Percentiles rank a stretch among this genome's conserved stretches.
phyloP scores from a whole-genome alignment of 257 asterid genomes.

The Solanum raphanifolium region DNA sequence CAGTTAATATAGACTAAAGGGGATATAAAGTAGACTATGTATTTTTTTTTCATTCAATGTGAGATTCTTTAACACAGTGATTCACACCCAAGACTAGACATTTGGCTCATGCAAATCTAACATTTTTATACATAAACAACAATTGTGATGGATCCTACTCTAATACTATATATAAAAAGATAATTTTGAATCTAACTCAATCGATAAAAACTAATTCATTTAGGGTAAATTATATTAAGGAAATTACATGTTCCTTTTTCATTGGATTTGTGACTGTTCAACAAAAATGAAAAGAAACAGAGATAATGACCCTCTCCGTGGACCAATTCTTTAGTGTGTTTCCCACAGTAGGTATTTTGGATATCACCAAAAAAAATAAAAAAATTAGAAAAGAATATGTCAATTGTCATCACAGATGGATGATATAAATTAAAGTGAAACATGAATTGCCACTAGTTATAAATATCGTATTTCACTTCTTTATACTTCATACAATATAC shows the following conservation, averaged over 20 bases:
- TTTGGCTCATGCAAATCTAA: no score
- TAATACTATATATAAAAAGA: not conserved
- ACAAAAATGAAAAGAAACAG: not conserved
- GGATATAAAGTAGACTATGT: no score
- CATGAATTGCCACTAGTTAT: not conserved
- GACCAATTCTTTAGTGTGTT: not conserved
- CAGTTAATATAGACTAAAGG: no score
- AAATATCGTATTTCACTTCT: not conserved
- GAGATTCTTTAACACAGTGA: no score
- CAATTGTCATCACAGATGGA: not conserved
- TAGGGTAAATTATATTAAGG: not conserved
- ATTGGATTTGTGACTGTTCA: not conserved
- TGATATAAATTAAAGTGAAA: not conserved
- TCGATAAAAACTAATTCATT: rapidly evolving
- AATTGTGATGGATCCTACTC: no score
- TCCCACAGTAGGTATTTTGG: not conserved
- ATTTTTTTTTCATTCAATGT: no score
- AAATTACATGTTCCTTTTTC: not conserved
- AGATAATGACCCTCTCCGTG: not conserved
- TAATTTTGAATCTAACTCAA: not conserved
- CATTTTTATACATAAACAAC: no score
- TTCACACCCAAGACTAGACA: not conserved
- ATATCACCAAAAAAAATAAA: not conserved
- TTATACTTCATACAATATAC: not conserved
- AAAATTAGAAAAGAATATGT: not conserved